These are phyloP conservation scores for Fonsecaea monophora DNA, from an alignment of 2,329 filamentous ascomycete species.

Conservation along the genomic window DNA sequence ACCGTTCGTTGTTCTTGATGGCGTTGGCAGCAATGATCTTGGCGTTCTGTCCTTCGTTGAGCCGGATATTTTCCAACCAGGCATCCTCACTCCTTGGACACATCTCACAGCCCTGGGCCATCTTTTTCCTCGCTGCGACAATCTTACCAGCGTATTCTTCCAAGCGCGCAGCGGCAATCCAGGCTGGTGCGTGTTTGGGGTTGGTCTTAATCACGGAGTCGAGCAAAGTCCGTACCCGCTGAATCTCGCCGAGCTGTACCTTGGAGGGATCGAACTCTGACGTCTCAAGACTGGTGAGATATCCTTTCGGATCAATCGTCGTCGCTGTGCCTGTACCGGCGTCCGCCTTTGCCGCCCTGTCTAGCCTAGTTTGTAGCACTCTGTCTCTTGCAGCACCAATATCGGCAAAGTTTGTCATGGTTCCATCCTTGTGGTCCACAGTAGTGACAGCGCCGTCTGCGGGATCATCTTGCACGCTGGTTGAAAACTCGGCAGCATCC, in stretches of 20 bases:
- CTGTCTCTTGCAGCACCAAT: conserved; percentile 97
- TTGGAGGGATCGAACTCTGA: conserved; percentile 80
- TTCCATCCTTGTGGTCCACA: conserved; percentile 71
- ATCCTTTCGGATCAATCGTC: conserved; percentile 92
- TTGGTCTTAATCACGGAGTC: conserved; percentile 98
- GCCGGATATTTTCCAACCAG: conserved; percentile 93
- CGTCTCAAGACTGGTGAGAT: conserved; percentile 88
- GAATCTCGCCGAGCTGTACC: conserved; percentile 90
- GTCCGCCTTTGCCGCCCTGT: conserved; percentile 79
- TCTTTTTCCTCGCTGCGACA: conserved; percentile 85
- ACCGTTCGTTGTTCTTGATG: conserved; percentile 87
- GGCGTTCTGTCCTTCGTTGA: conserved; percentile 91
- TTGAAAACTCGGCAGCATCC: conserved; percentile 80
- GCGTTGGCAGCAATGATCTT: conserved; percentile 94
- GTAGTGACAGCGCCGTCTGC: conserved; percentile 54
- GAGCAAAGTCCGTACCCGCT: conserved; percentile 87
- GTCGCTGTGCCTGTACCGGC: conserved; percentile 80
- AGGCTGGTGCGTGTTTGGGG: conserved; percentile 89
- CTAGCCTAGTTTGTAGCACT: conserved; percentile 89
- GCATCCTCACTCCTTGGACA: conserved; percentile 94
- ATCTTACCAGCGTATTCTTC: conserved; percentile 93
- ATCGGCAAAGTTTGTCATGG: conserved; percentile 97
- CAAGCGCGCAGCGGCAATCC: conserved; percentile 90
- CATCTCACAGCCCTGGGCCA: conserved; percentile 84
- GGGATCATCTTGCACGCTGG: conserved; percentile 84